Percentiles rank a stretch among this genome's conserved stretches.
Conservation (phyloP, 164 flowering plant species). For the Macadamia tetraphylla region DNA sequence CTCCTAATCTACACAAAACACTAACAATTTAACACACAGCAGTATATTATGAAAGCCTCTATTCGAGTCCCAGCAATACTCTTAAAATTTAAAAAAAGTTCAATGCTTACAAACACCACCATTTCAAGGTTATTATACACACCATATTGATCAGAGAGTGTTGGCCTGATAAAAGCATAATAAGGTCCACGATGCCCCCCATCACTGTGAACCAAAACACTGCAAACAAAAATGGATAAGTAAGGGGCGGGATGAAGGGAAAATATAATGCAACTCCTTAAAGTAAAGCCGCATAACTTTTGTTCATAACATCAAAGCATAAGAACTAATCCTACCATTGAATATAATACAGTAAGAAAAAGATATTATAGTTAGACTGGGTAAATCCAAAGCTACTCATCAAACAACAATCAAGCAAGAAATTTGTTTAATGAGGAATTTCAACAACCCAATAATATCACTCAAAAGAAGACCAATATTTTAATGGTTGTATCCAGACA, state of each 20-base stretch:
- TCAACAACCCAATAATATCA: not conserved
- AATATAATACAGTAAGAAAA: too few species aligned
- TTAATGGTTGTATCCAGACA: not conserved
- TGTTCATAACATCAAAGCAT: too few species aligned
- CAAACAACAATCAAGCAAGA: not conserved
- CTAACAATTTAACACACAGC: too few species aligned
- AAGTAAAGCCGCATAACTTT: too few species aligned
- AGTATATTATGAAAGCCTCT: too few species aligned
- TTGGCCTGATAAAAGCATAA: conserved; percentile 46
- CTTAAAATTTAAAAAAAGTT: not conserved
- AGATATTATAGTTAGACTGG: too few species aligned
- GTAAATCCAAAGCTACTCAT: too few species aligned
- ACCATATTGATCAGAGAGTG: conserved; percentile 41
- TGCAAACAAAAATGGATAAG: conserved; percentile 17
- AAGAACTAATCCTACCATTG: too few species aligned
- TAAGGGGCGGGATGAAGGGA: not conserved
- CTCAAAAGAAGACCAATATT: not conserved
- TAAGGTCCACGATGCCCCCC: conserved; percentile 50
- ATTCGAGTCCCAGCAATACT: not conserved
- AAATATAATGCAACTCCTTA: not conserved
- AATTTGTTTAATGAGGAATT: not conserved
- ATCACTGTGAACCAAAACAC: conserved; percentile 48
- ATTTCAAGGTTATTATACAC: conserved; percentile 7
- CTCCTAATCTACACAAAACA: too few species aligned
- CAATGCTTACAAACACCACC: not conserved